These are phyloP conservation scores for Linnemannia elongata DNA, from an alignment of 192 early-diverging fungal species.

Conservation along the genomic window DNA sequence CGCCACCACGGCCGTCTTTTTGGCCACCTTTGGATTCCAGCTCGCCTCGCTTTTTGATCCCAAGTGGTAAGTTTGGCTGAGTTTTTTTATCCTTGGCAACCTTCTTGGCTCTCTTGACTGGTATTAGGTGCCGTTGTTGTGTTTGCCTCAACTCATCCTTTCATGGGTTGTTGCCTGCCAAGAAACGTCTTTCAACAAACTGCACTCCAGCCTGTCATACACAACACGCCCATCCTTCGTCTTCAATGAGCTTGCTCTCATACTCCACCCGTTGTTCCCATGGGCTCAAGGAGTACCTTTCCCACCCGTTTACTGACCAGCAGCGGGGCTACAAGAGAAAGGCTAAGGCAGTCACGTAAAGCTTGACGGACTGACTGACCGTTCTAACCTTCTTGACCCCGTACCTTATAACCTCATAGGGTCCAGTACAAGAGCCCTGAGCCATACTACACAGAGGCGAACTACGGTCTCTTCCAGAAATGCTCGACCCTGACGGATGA, in stretches of 20 bases:
- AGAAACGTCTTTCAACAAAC: neutral
- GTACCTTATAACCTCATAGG: neutral
- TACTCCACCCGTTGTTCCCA: neutral
- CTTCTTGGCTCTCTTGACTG: neutral
- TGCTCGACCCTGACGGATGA: slow-evolving; percentile 51
- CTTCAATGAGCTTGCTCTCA: neutral
- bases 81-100: neutral
- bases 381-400: neutral
- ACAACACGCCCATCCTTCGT: neutral
- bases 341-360: neutral
- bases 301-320: neutral
- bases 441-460: slow-evolving; percentile 35
- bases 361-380: neutral
- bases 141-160: neutral
- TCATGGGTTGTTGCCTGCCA: neutral
- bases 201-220: neutral
- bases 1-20: slow-evolving; percentile 27
- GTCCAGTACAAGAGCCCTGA: slow-evolving; percentile 48
- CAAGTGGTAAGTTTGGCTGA: slow-evolving; percentile 26
- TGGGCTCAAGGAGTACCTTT: neutral
- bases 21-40: slow-evolving; percentile 37
- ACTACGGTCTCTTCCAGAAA: slow-evolving; percentile 54
- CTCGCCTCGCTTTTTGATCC: slow-evolving; percentile 43
- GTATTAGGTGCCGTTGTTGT: neutral
- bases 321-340: neutral